phyloP scores from a whole-genome alignment of 2,329 filamentous ascomycete genomes.

The Fusarium acutatum region DNA sequence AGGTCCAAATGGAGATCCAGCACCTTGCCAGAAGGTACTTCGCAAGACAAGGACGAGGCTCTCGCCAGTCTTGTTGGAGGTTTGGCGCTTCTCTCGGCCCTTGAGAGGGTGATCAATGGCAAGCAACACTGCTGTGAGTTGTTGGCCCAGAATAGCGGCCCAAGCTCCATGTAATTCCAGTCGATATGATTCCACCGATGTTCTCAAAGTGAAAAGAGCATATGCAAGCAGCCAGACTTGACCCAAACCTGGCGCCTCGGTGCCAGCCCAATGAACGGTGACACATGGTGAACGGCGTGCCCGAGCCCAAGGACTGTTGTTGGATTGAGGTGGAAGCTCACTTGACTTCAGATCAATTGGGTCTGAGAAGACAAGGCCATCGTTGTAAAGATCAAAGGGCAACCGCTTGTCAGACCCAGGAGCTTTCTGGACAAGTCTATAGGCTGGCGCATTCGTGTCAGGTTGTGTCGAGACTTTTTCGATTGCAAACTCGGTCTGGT shows the following conservation, averaged over 20 bases:
- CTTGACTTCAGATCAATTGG: conserved; percentile 58
- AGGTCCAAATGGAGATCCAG: conserved; percentile 71
- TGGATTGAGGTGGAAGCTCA: conserved; percentile 58
- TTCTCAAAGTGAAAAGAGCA: conserved; percentile 60
- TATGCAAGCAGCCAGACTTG: conserved; percentile 65
- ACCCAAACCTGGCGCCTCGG: conserved; percentile 53
- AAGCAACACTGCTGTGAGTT: conserved; percentile 58
- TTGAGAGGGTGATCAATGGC: conserved; percentile 58
- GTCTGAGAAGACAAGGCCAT: conserved; percentile 55
- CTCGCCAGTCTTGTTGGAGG: conserved; percentile 37
- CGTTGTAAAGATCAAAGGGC: conserved; percentile 45
- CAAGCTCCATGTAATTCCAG: conserved; percentile 54
- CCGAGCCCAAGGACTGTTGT: conserved; percentile 66
- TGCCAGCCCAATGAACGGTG: conserved; percentile 54
- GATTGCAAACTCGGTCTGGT: conserved; percentile 56
- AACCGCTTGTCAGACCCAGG: conserved; percentile 40
- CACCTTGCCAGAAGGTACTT: conserved; percentile 75
- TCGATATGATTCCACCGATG: conserved; percentile 58
- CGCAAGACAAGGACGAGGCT: conserved; percentile 56
- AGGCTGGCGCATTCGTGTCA: conserved; percentile 39
- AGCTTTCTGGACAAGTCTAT: conserved; percentile 48
- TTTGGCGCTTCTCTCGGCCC: conserved; percentile 43
- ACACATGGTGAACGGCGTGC: conserved; percentile 62
- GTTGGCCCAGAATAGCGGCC: conserved; percentile 47
- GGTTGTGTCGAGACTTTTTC: conserved; percentile 43